Evolutionary conservation across 2,329 filamentous ascomycete genomes (phyloP), one percentile per base, ranked within the genome.

Genomic region (Botryotinia narcissicola): DNA sequence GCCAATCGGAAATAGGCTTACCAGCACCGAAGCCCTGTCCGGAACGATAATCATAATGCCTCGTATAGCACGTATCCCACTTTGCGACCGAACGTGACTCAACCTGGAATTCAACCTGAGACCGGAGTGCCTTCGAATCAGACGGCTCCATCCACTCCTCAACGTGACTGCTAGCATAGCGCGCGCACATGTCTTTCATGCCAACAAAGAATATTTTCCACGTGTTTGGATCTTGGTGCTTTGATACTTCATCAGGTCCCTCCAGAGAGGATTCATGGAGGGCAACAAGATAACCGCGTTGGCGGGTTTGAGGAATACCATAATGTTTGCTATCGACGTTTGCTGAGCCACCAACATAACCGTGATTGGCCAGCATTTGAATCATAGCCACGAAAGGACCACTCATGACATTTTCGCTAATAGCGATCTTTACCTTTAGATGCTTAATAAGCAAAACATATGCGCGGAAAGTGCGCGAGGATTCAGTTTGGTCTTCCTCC

Each of bases 241-340:
- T 14, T 42, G 1, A 18, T 44, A n/a, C 6, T 6, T 1, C 7
- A 14, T 16, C 46, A 32, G 22, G 20, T 6, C 20, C 16, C 16
- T 22, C 25, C 22, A 71, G 64, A 51, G 25, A 42, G 18, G n/a
- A 40, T 67, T 32, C 18, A 40, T 88, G 83, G n/a, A 91, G 79
- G 22, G 86, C 88, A 44, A 91, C 78, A 75, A 91, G 83, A 77
- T 92, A 92, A 1, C 86, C 87, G 48, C 90, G 84, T 59, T 83
- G 81, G 2, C 90, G 84, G 0, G 91, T 93, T 71, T 95, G 93
- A 0, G 93, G 93, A 0, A 95, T 82, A 74, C 93, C 93, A 77
- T 87, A 94, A 4, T 91, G 82, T 79, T 94, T 94, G 0, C 89
- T 91, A 77, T 95, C 91, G 0, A 92, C 82, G 7, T 82, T 83